These are phyloP conservation scores for Tetrahymena elliotti DNA, from an alignment of 73 alveolate species.

Conservation along the genomic window DNA sequence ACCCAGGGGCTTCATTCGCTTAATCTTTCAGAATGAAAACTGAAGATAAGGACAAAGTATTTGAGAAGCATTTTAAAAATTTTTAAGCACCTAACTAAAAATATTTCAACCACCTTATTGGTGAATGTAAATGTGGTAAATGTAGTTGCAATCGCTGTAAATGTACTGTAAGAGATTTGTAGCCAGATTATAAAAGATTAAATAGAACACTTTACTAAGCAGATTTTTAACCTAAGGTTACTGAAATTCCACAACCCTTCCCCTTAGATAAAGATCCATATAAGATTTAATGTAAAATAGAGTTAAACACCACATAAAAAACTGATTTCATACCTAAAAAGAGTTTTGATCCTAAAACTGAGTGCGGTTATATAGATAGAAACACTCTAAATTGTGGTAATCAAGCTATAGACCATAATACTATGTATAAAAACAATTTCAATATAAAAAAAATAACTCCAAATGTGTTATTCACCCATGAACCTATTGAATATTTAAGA, in stretches of 20 bases:
- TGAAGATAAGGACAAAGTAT: neutral
- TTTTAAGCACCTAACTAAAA: neutral
- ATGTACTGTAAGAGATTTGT: neutral
- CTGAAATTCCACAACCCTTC: neutral
- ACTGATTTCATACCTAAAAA: neutral
- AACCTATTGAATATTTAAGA: neutral
- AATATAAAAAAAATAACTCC: neutral
- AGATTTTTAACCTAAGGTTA: neutral
- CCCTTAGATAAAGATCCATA: neutral
- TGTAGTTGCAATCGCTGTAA: neutral
- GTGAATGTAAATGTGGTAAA: neutral
- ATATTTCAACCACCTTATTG: neutral
- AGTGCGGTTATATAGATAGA: neutral
- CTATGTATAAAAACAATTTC: neutral
- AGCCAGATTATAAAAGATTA: neutral
- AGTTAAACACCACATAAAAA: neutral
- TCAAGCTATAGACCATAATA: neutral
- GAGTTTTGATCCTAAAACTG: neutral
- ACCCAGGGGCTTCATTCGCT: neutral
- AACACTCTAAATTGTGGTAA: neutral
- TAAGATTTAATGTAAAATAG: neutral
- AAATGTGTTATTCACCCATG: neutral
- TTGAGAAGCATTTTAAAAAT: neutral
- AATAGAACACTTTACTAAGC: neutral
- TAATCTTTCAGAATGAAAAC: neutral